Base-by-base conservation (phyloP, 2,329 filamentous ascomycete genomes). In the Neofusicoccum sp. region DNA sequence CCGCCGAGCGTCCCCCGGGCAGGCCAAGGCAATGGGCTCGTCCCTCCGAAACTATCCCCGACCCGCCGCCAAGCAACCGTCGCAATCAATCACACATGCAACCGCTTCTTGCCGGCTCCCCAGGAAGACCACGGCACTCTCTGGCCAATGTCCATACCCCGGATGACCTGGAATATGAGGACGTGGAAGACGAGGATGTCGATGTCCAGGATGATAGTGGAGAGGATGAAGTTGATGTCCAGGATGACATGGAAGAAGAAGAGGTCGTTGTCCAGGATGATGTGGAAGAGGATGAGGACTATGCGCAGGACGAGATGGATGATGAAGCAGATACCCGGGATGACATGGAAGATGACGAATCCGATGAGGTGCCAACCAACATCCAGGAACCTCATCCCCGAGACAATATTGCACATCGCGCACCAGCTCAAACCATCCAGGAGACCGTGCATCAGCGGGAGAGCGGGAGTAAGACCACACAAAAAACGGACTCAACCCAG, bases 271-370 rank as follows among this genome's bases (percentile, higher is more conserved):
- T 36, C 33, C 30, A 36, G 31, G 20, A 26, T 31, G 47, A 38
- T 9, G 30, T 6, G 40, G 8, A 43, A 3, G 40, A 43, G n/a
- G 5, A 24, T 20, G 7, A 20, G 40, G 40, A 43, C 9, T 7
- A 24, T 20, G 40, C 36, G 12, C 36, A 40, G 36, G 36, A n/a
- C n/a, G n/a, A n/a, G n/a, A n/a, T 70, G 48, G 66, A 63, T 8
- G 54, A 73, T 7, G 61, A 68, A 1, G 44, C 65, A 31, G 64
- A 64, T 24, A 53, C 34, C n/a, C 24, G 41, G 16, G 31, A 33
- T 16, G 44, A n/a, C 7, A 43, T 54, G 12, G 43, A 40, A 38
- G 58, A 60, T 16, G 45, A 31, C 11, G 54, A 58, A 45, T 26
- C 14, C n/a, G 28, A 34, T 20, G 51, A 56, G 31, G 9, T 20